Evolutionary conservation across 306 rosid species (phyloP).

Genomic region (Castanea crenata): DNA sequence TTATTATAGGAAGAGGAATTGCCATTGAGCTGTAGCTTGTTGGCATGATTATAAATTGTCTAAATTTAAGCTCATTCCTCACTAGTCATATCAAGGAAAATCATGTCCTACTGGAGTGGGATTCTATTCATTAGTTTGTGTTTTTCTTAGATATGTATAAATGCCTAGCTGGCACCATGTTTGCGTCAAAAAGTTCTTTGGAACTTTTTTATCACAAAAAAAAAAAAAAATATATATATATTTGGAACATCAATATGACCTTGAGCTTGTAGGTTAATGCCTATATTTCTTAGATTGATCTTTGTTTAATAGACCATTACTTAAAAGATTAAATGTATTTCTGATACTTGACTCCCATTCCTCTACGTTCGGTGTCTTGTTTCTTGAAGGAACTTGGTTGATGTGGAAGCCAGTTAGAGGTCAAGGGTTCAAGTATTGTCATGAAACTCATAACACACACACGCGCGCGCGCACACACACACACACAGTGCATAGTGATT

Average conservation of each 20-base stretch:
- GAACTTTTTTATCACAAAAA: not conserved
- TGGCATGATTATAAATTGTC: not conserved
- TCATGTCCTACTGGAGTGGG: not conserved
- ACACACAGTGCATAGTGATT: not conserved
- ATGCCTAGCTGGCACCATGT: not conserved
- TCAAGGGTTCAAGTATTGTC: not conserved
- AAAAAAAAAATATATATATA: no score
- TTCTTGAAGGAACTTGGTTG: not conserved
- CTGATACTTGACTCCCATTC: not conserved
- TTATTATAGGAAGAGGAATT: no score
- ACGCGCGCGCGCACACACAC: fast-evolving
- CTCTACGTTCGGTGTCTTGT: not conserved
- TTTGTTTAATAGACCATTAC: not conserved
- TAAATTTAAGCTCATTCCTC: not conserved
- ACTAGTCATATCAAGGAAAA: not conserved
- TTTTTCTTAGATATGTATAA: not conserved
- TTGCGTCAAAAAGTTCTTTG: not conserved
- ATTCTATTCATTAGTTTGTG: not conserved
- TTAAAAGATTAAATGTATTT: not conserved
- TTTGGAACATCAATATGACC: not conserved
- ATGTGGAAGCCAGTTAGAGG: not conserved
- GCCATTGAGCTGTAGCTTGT: no score
- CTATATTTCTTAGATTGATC: not conserved
- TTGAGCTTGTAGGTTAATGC: not conserved
- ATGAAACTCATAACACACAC: not conserved